phyloP scores from a whole-genome alignment of 352 stramenopile genomes.

The Globisporangium solare region DNA sequence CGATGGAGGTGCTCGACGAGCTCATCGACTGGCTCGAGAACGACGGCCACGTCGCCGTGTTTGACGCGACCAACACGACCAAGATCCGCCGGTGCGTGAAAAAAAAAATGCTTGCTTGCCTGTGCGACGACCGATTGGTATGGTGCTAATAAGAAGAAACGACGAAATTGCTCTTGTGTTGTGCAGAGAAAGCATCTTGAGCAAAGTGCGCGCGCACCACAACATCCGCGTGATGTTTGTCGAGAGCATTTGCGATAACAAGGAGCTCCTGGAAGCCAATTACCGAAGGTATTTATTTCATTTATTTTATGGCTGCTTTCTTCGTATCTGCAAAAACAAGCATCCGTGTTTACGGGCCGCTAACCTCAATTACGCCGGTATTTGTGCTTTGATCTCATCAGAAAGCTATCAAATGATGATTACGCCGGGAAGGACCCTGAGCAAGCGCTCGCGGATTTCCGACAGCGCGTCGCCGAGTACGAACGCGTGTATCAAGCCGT shows the following conservation, averaged over 20 bases:
- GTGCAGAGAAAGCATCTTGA: conserved; percentile 46
- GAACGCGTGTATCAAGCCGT: conserved; percentile 91
- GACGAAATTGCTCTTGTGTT: too few species aligned
- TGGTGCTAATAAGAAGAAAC: too few species aligned
- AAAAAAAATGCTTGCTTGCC: not conserved
- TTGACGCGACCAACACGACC: conserved; percentile 96
- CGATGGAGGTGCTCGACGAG: conserved; percentile 81
- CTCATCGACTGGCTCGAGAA: conserved; percentile 90
- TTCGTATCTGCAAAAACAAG: not conserved
- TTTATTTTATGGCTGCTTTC: conserved; percentile 12
- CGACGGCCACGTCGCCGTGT: conserved; percentile 90
- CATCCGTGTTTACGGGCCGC: conserved; percentile 12
- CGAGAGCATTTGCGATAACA: conserved; percentile 94
- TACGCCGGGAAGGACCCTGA: conserved; percentile 84
- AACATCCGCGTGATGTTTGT: conserved; percentile 92
- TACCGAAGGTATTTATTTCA: conserved; percentile 78
- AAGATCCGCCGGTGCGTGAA: conserved; percentile 44
- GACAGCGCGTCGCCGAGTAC: conserved; percentile 88
- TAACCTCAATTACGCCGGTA: conserved; percentile 10
- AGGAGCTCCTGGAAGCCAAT: conserved; percentile 90
- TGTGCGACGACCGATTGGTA: too few species aligned
- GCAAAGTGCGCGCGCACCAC: conserved; percentile 50
- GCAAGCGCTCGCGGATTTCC: conserved; percentile 87
- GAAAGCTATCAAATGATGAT: conserved; percentile 86
- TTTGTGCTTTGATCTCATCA: conserved; percentile 8